A percentile compares a stretch with the other conserved stretches of the same genome.
These are phyloP conservation scores for Boletus insuetus DNA, from an alignment of 768 basidiomycete genomes.

Conservation along the genomic window DNA sequence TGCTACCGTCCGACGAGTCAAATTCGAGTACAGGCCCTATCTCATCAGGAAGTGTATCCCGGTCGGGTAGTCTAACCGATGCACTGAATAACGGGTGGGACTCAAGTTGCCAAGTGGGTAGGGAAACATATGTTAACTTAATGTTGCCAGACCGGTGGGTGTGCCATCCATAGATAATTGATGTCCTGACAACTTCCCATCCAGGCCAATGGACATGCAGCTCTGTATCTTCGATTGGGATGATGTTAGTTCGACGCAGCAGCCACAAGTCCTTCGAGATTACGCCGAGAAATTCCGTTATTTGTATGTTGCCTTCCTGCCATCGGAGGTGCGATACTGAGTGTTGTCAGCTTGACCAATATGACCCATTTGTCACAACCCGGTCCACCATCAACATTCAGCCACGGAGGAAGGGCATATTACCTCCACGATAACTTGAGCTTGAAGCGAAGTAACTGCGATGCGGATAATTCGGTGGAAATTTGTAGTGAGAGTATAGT, in stretches of 20 bases:
- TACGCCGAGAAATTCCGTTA: conserved; percentile 40
- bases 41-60: not conserved
- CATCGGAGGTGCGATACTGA: conserved; percentile 1
- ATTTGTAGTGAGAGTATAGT: conserved; percentile 46
- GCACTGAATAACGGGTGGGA: not conserved
- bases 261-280: conserved; percentile 40
- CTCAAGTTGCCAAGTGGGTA: conserved; percentile 36
- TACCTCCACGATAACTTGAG: conserved; percentile 46
- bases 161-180: not conserved
- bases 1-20: not conserved
- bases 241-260: conserved; percentile 26
- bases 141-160: conserved; percentile 58
- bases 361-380: conserved; percentile 37
- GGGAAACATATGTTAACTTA: conserved; percentile 42
- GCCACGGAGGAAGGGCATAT: conserved; percentile 38
- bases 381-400: conserved; percentile 45
- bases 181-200: conserved; percentile 2
- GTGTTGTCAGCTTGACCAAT: conserved; percentile 32
- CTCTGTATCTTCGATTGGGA: conserved; percentile 40
- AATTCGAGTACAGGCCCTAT: not conserved
- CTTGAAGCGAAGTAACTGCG: conserved; percentile 41
- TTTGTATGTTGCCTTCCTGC: conserved; percentile 38
- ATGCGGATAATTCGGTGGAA: conserved; percentile 1
- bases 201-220: conserved; percentile 58
- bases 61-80: not conserved